These are phyloP conservation scores for Escallonia rubra DNA, from an alignment of 129 eudicot species.

Conservation along the genomic window DNA sequence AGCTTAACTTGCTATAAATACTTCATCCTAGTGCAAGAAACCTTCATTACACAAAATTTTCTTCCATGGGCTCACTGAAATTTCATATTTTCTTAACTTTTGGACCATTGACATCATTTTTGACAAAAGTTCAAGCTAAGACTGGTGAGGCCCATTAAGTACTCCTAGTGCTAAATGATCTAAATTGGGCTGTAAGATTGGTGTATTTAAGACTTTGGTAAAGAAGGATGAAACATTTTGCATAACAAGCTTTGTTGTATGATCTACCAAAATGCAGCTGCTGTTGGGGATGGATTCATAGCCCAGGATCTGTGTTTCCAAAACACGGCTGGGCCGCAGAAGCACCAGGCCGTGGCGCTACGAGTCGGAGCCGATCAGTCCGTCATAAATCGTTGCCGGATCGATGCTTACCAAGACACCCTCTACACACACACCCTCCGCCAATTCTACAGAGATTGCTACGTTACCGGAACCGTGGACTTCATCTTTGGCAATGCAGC, in stretches of 20 bases:
- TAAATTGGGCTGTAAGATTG: not conserved
- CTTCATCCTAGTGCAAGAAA: no score
- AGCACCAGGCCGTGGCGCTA: constrained; percentile 64
- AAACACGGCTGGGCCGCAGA: constrained; percentile 52
- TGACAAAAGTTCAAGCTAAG: not conserved
- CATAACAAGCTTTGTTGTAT: not conserved
- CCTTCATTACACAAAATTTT: no score
- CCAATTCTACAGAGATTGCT: constrained; percentile 47
- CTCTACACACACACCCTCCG: constrained; percentile 52
- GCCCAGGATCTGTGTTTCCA: constrained; percentile 45
- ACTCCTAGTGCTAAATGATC: not conserved
- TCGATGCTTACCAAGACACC: constrained; percentile 63
- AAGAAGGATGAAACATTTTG: no score
- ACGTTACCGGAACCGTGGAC: constrained; percentile 43
- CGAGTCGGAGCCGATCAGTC: constrained; percentile 54
- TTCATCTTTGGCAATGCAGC: constrained; percentile 67
- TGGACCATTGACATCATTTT: not conserved
- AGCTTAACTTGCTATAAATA: no score
- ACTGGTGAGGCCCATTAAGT: not conserved
- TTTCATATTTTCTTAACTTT: not conserved
- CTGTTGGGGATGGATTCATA: constrained; percentile 44
- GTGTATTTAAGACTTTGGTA: not conserved
- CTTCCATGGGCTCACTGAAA: not conserved
- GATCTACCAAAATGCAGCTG: constrained; percentile 24
- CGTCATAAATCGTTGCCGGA: constrained; percentile 40